Conservation (phyloP, 2,329 filamentous ascomycete species). For the Xylaria multiplex region DNA sequence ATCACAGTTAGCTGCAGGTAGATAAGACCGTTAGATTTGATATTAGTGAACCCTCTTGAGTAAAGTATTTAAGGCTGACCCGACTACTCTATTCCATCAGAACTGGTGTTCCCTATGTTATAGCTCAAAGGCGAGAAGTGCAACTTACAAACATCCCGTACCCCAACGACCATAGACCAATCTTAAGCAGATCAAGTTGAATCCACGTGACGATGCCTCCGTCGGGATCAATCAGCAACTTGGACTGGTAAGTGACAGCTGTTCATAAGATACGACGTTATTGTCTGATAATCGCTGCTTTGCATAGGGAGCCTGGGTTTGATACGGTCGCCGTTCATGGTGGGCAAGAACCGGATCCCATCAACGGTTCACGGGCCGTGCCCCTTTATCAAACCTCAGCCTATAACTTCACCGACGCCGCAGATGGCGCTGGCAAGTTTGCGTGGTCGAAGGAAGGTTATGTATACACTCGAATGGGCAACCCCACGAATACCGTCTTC, state of each 20-base stretch:
- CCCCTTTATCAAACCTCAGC: slow-evolving; percentile 48
- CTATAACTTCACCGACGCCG: slow-evolving; percentile 51
- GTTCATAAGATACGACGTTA: slow-evolving; percentile 13
- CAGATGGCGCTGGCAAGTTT: slow-evolving; percentile 52
- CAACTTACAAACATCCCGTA: slow-evolving; percentile 6
- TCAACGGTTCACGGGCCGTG: slow-evolving; percentile 47
- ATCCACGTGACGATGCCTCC: slow-evolving; percentile 43
- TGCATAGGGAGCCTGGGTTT: slow-evolving; percentile 45
- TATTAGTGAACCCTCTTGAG: slow-evolving; percentile 7
- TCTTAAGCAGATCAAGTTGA: slow-evolving; percentile 2
- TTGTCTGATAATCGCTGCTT: slow-evolving; percentile 33
- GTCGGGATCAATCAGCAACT: slow-evolving; percentile 49
- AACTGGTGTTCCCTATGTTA: slow-evolving; percentile 1
- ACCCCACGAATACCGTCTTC: slow-evolving; percentile 53
- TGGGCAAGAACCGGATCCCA: slow-evolving; percentile 49
- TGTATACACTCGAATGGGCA: slow-evolving; percentile 53
- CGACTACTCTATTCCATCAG: not conserved
- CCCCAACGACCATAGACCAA: not conserved
- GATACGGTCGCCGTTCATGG: slow-evolving; percentile 48
- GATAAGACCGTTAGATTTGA: slow-evolving; percentile 17
- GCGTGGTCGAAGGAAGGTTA: slow-evolving; percentile 52
- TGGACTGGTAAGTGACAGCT: slow-evolving; percentile 45
- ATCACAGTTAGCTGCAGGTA: slow-evolving; percentile 23
- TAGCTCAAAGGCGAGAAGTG: slow-evolving; percentile 9
- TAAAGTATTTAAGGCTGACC: slow-evolving; percentile 16